Evolutionary conservation across 2,329 filamentous ascomycete species (phyloP).

Genomic region (Verticillium nonalfalfae): DNA sequence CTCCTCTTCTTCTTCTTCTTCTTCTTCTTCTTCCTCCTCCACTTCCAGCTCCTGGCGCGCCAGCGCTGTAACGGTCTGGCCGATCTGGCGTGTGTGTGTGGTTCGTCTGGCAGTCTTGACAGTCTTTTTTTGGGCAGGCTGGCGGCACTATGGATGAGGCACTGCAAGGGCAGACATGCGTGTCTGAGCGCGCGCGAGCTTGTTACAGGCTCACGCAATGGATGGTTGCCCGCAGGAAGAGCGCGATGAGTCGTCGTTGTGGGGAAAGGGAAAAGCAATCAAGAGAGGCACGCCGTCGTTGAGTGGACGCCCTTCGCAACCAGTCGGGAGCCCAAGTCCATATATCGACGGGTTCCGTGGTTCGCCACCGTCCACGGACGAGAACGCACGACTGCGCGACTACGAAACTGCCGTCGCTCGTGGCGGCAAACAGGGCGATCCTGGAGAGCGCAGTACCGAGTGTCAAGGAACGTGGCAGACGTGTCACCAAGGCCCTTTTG

Average conservation of each 20-base stretch:
- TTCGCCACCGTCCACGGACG: background rate
- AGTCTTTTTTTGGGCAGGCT: too few relatives aligned
- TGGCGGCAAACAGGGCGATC: background rate
- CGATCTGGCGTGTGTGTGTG: background rate
- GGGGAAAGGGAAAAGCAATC: background rate
- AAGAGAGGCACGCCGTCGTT: background rate
- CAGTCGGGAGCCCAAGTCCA: background rate
- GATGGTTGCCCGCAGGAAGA: background rate
- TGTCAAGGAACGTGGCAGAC: background rate
- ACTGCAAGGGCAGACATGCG: background rate
- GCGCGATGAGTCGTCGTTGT: background rate
- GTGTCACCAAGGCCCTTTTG: background rate
- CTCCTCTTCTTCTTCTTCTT: background rate
- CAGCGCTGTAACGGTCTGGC: background rate
- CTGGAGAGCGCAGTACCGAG: background rate
- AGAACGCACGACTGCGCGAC: too few relatives aligned
- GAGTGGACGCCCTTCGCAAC: background rate
- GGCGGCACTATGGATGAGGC: background rate
- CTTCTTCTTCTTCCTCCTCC: background rate
- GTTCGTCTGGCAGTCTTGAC: background rate
- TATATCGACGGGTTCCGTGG: background rate
- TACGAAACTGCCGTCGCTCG: background rate
- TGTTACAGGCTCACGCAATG: background rate
- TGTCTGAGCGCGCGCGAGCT: background rate
- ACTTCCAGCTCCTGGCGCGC: background rate